Evolutionary conservation across 305 asterid species (phyloP).

Genomic region (Plantago lanceolata): DNA sequence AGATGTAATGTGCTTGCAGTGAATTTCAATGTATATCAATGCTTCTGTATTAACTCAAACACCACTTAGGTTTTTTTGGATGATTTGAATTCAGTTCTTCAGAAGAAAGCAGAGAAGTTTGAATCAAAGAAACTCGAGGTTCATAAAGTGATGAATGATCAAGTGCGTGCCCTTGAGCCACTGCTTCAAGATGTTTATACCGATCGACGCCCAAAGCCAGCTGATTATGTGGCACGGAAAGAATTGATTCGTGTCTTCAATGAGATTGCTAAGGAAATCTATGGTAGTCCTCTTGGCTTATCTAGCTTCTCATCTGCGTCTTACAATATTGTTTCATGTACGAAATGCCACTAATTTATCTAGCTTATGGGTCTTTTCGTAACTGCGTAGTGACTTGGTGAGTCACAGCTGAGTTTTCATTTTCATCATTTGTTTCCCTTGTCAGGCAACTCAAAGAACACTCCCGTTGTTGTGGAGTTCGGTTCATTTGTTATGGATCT

Average conservation of each 20-base stretch:
- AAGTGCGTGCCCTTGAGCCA: conserved; percentile 43
- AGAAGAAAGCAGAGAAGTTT: conserved; percentile 56
- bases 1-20: not conserved
- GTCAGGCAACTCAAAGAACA: conserved; percentile 50
- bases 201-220: conserved; percentile 50
- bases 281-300: conserved; percentile 42
- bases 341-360: not conserved
- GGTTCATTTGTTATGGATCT: conserved; percentile 95
- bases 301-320: conserved; percentile 8
- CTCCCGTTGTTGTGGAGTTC: conserved; percentile 76
- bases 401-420: conserved; percentile 10
- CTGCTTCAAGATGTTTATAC: conserved; percentile 58
- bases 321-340: conserved; percentile 4
- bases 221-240: conserved; percentile 62
- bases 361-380: not conserved
- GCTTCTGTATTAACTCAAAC: too few species aligned
- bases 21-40: not conserved
- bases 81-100: conserved; percentile 51
- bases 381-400: conserved; percentile 10
- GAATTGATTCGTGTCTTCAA: conserved; percentile 65
- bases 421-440: conserved; percentile 8
- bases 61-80: conserved; percentile 17
- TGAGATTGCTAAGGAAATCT: conserved; percentile 71
- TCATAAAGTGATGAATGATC: conserved; percentile 37
- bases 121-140: conserved; percentile 51